phyloP scores from a whole-genome alignment of 352 stramenopile species.

The Phytophthora sansomeana region DNA sequence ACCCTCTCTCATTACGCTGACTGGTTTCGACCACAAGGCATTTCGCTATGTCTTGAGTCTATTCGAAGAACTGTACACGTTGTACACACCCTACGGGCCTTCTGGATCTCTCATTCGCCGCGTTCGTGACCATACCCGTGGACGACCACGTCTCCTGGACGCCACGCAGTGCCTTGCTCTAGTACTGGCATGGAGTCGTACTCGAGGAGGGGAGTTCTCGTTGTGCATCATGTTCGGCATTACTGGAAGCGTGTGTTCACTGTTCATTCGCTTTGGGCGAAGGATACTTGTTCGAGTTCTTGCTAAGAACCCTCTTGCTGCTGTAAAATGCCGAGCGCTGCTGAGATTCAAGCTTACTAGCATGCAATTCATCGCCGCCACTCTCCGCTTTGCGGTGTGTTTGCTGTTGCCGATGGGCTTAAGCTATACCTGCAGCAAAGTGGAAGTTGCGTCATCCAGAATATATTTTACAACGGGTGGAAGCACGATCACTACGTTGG shows the following conservation, averaged over 20 bases:
- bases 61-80: too few relatives aligned
- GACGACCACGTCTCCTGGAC: too few relatives aligned
- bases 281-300: background rate
- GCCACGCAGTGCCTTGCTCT: too few relatives aligned
- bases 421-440: background rate
- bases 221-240: constrained; percentile 1
- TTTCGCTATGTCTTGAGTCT: background rate
- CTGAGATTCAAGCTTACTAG: too few relatives aligned
- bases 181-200: background rate
- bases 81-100: too few relatives aligned
- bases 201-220: background rate
- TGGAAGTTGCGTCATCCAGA: constrained; percentile 22
- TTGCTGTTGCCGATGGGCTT: background rate
- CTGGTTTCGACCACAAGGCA: background rate
- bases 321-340: too few relatives aligned
- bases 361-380: background rate
- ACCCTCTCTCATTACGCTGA: background rate
- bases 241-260: constrained; percentile 1
- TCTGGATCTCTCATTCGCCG: too few relatives aligned
- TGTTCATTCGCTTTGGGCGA: constrained; percentile 1
- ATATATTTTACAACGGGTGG: constrained; percentile 48
- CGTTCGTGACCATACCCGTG: too few relatives aligned
- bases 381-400: background rate
- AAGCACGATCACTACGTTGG: constrained; percentile 45
- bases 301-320: too few relatives aligned